phyloP scores from a whole-genome alignment of 2,329 filamentous ascomycete species.

The Cercospora sp. region DNA sequence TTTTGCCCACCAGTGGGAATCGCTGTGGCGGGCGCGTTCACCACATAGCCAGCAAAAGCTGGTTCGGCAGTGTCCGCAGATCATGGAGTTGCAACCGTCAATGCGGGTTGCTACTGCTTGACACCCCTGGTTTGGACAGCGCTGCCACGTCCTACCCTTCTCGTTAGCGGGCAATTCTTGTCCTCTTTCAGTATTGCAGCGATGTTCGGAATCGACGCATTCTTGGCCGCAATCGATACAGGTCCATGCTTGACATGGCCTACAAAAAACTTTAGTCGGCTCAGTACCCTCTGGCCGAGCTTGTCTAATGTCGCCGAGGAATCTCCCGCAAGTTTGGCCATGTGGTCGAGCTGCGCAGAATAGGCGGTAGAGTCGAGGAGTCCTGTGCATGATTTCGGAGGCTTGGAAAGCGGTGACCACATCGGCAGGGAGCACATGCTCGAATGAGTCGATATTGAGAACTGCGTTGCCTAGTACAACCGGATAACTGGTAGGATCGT shows the following conservation, averaged over 20 bases:
- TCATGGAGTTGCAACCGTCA: slow-evolving; percentile 2
- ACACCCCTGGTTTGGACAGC: neutral
- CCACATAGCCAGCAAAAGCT: neutral
- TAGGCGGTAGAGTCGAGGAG: neutral
- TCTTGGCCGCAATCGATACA: too few species aligned
- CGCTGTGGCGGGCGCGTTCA: neutral
- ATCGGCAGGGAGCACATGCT: neutral
- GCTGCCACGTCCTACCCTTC: neutral
- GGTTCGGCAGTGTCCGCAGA: neutral
- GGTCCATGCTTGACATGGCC: too few species aligned
- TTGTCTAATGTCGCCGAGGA: neutral
- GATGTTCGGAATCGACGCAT: neutral
- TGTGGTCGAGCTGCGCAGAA: neutral
- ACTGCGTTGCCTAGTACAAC: neutral
- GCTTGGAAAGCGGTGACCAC: neutral
- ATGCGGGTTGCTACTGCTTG: neutral
- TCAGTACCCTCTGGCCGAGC: too few species aligned
- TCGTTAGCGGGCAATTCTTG: neutral
- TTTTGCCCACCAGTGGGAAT: neutral
- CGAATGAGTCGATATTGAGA: neutral
- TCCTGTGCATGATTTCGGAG: neutral
- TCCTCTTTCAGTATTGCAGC: neutral
- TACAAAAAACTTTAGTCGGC: too few species aligned
- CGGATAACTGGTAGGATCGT: neutral
- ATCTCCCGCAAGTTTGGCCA: neutral